Conservation (phyloP, 352 stramenopile genomes). For the Elongisporangium senticosum region DNA sequence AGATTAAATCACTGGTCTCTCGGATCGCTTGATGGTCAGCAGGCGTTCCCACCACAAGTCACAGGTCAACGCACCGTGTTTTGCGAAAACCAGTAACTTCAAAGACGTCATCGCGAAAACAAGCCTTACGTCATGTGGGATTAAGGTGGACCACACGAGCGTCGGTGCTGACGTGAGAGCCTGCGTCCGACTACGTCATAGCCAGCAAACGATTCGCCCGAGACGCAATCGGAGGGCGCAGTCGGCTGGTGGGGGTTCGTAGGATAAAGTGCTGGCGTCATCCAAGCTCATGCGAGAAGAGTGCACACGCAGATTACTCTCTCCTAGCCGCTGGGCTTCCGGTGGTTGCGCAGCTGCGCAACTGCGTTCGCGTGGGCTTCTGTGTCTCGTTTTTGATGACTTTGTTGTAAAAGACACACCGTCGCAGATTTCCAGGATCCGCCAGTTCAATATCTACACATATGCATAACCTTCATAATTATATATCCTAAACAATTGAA, state of each 20-base stretch:
- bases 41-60: neutral
- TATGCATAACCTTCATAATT: neutral
- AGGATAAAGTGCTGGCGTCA: neutral
- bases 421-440: neutral
- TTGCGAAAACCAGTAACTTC: neutral
- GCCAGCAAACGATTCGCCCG: neutral
- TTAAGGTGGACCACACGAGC: neutral
- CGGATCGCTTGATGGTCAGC: neutral
- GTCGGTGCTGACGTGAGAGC: neutral
- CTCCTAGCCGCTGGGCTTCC: neutral
- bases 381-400: neutral
- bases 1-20: neutral
- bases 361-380: neutral
- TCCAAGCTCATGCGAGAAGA: neutral
- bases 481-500: neutral
- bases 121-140: neutral
- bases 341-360: neutral
- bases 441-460: neutral
- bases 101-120: slow-evolving; percentile 1
- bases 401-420: neutral
- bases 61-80: neutral
- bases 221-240: neutral
- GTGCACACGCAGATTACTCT: neutral
- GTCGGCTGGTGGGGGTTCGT: no score
- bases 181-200: neutral